phyloP scores from a whole-genome alignment of 2,329 filamentous ascomycete genomes.

The Pestalotiopsis sp. region DNA sequence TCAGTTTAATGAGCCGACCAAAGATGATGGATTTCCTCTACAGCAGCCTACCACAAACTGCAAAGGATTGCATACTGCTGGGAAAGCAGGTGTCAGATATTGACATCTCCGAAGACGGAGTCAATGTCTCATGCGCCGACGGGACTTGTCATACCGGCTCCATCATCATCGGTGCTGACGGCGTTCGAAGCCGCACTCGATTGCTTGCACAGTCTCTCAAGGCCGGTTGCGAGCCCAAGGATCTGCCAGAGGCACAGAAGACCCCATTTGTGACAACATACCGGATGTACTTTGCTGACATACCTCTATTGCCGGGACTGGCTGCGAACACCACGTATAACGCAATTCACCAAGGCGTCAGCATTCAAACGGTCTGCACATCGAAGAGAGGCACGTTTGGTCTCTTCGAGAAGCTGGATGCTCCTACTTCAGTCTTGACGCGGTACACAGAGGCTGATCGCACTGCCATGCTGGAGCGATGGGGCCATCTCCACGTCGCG shows the following conservation, averaged over 20 bases:
- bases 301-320: background rate
- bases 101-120: background rate
- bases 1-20: background rate
- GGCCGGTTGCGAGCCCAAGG: background rate
- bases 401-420: background rate
- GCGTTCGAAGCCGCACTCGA: background rate
- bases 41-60: background rate
- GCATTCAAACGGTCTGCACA: slow-evolving; percentile 2
- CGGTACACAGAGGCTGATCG: slow-evolving; percentile 2
- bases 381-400: slow-evolving; percentile 4
- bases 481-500: slow-evolving; percentile 4
- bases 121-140: background rate
- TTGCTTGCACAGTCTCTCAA: background rate
- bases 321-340: background rate
- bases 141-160: background rate
- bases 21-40: background rate
- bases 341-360: background rate
- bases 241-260: background rate
- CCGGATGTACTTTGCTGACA: background rate
- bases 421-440: background rate
- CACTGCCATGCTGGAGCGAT: background rate
- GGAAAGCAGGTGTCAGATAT: background rate
- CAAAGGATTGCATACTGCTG: background rate
- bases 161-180: background rate
- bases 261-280: background rate